Conservation (phyloP, 306 rosid species). For the Rosa chinensis region DNA sequence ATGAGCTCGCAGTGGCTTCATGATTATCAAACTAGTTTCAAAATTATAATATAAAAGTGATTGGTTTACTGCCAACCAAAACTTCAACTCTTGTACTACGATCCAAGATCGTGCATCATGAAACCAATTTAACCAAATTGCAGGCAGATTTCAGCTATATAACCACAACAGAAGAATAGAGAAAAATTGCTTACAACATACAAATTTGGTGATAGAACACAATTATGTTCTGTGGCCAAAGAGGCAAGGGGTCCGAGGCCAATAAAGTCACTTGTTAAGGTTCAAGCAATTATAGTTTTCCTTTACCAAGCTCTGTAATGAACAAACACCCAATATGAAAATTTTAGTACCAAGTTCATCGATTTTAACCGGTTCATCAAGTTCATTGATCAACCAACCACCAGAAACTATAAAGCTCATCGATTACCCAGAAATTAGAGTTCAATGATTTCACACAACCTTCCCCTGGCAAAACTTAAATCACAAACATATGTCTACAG, state of each 20-base stretch:
- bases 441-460: background rate
- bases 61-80: constrained; percentile 35
- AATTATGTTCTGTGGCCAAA: background rate
- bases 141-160: too few relatives aligned
- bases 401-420: background rate
- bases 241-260: background rate
- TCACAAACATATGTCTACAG: background rate
- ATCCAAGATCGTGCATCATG: too few relatives aligned
- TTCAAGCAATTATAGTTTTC: background rate
- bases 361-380: background rate
- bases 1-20: background rate
- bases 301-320: background rate
- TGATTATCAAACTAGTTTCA: background rate
- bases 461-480: background rate
- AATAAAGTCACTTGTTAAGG: background rate
- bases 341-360: background rate
- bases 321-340: background rate
- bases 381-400: background rate
- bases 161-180: too few relatives aligned
- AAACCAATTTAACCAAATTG: too few relatives aligned
- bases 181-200: too few relatives aligned
- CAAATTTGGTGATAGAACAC: background rate
- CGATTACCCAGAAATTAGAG: background rate
- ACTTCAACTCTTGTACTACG: background rate
- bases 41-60: too few relatives aligned